Evolutionary conservation across 2,329 filamentous ascomycete genomes (phyloP), one percentile per base, ranked within the genome.

Genomic region (Alternaria atra): DNA sequence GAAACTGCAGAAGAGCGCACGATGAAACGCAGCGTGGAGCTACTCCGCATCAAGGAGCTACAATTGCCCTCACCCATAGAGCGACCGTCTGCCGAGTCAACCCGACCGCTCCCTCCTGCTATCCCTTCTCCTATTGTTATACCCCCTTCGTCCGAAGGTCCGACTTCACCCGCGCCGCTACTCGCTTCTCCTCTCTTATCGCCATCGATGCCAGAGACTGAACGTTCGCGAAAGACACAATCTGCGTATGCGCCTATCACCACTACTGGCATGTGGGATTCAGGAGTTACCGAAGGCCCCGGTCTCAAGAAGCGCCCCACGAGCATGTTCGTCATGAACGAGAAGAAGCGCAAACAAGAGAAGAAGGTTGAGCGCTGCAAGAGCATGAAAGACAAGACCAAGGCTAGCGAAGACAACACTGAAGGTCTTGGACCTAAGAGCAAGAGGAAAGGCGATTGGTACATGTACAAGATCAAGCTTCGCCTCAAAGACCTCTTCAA

Each of bases 261-360:
- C 1, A 77, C 76, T n/a, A 68, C 73, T 6, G 74, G 76, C 5
- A 50, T 79, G 43, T 79, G 76, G 76, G 76, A 78, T 48, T 78
- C 74, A 2, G 75, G 74, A 1, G 70, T 77, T 8, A 60, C 64
- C 0, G 73, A 77, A 7, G 69, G 69, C 9, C 61, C 67, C 3
- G 65, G 71, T 1, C 51, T 75, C n/a, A 75, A 73, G 53, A 60
- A 57, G 15, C 67, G 73, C 17, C 74, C 75, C 2, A 77, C 74
- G 1, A 77, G 76, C 63, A 68, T 77, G 68, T 70, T 75, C 8
- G 69, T 76, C 29, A 63, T 75, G 50, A 75, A 73, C 27, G 72
- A 75, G 58, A 75, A 73, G 46, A 75, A 73, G 55, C 67, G 63
- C 43, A 74, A 74, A 48, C 68, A 73, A 40, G 68, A 73, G 20